Evolutionary conservation across 106 monocot species (phyloP).

Genomic region (Gastrodia elata): DNA sequence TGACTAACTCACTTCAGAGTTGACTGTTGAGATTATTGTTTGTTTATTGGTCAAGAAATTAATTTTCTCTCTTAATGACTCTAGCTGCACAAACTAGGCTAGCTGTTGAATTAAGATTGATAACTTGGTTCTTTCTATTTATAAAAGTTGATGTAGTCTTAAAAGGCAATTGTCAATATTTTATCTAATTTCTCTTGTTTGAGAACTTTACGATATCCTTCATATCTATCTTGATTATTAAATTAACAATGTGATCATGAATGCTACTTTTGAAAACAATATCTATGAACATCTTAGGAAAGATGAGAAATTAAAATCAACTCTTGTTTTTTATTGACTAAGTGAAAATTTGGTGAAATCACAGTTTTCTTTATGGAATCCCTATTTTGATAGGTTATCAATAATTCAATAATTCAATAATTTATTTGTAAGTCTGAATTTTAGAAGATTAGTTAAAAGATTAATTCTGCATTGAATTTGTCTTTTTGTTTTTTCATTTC

Average conservation of each 20-base stretch:
- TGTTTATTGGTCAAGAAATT: background rate
- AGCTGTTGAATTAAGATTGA: background rate
- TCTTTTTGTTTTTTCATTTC: background rate
- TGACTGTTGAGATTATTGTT: background rate
- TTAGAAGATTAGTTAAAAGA: background rate
- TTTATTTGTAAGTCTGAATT: background rate
- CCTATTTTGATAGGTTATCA: background rate
- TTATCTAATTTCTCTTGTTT: background rate
- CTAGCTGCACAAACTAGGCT: background rate
- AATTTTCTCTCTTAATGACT: background rate
- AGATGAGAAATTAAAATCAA: background rate
- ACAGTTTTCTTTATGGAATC: background rate
- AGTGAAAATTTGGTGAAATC: background rate
- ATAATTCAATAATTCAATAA: background rate
- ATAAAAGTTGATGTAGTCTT: background rate
- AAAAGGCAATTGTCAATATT: background rate
- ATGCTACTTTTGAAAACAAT: background rate
- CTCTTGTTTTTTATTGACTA: background rate
- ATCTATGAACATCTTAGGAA: background rate
- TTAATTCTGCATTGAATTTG: background rate
- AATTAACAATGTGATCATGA: background rate
- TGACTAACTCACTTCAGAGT: background rate
- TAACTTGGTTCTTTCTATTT: background rate
- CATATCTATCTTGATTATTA: background rate
- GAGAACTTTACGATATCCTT: background rate